Percentiles rank a stretch among this genome's conserved stretches.
phyloP scores from a whole-genome alignment of 1,284 basidiomycete genomes.

The Crucibulum parvulum region DNA sequence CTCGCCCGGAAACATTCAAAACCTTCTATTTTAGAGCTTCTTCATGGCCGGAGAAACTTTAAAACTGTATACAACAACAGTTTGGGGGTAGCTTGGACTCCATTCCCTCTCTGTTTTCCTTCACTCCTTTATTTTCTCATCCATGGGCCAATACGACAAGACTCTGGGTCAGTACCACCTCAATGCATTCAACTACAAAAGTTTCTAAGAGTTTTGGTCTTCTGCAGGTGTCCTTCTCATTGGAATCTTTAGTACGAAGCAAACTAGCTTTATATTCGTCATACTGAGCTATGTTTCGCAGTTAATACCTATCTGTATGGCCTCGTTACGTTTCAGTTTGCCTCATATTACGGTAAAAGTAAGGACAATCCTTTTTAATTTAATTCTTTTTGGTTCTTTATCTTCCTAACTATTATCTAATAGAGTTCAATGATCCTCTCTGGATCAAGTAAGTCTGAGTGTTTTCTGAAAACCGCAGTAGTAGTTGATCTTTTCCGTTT shows the following conservation, averaged over 20 bases:
- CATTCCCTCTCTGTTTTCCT: neutral
- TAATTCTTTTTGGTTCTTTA: neutral
- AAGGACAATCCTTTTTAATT: neutral
- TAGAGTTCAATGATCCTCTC: slow-evolving; percentile 7
- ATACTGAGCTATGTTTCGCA: neutral
- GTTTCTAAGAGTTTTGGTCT: neutral
- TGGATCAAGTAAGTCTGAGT: slow-evolving; percentile 1
- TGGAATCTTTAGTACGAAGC: slow-evolving; percentile 5
- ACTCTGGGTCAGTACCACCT: slow-evolving; percentile 5
- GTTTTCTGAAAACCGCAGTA: neutral
- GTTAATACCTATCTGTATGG: slow-evolving; percentile 21
- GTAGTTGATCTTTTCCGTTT: neutral
- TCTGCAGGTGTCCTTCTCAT: slow-evolving; percentile 8
- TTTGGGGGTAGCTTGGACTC: too few relatives aligned
- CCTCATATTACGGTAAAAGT: slow-evolving; percentile 17
- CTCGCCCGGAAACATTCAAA: too few relatives aligned
- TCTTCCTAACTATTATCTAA: neutral
- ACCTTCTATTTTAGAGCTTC: too few relatives aligned
- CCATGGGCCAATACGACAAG: slow-evolving; percentile 6
- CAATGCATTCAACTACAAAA: neutral
- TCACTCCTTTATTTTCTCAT: neutral
- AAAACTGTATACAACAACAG: too few relatives aligned
- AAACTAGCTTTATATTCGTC: neutral
- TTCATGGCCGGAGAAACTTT: too few relatives aligned
- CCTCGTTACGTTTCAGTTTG: slow-evolving; percentile 19